Base-by-base conservation (phyloP, 768 basidiomycete species). In the Hypholoma sublateritium region DNA sequence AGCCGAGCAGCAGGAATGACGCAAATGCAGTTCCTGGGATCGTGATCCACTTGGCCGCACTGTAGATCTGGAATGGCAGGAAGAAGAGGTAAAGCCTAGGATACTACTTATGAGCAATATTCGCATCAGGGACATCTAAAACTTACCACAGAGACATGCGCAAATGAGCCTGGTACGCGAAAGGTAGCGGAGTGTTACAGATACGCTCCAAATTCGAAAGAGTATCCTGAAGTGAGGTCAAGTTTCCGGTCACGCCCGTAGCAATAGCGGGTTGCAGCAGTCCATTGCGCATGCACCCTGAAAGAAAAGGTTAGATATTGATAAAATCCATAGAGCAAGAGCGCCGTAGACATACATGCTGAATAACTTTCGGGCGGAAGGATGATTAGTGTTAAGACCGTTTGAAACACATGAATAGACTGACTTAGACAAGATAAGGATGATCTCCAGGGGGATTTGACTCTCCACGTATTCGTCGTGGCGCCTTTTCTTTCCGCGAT, bases 161-260 rank as follows among this genome's bases (percentile, higher is more conserved):
- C 47, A 87, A 72, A 64, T 87, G 85, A 17, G 82, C 84, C 67
- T 88, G 86, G 66, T 88, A 87, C 12, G 86, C 86, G 62, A 87
- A 88, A 2, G 86, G 86, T 56, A 88, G 69, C 9, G 86, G 86
- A 5, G 85, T 87, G 57, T 80, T 84, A 62, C 78, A 78, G 58
- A 88, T 83, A 28, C 86, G 78, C 56, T 88, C 85, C 21, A 88
- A 72, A 61, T 85, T 83, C 21, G 78, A 72, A 25, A 84, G 67
- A 0, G 82, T 78, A 59, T 88, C 86, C 64, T 86, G 84, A 49
- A 88, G 67, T 22, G 63, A 63, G 3, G 70, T 67, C 45, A 88
- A 67, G 49, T 77, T 78, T 55, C 65, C 75, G 13, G 77, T 74
- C 37, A 86, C 68, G 28, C 74, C 81, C 8, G 83, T 75, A 2